Base-by-base conservation (phyloP, 495 filamentous ascomycete genomes). In the Penicillium mononematosum region DNA sequence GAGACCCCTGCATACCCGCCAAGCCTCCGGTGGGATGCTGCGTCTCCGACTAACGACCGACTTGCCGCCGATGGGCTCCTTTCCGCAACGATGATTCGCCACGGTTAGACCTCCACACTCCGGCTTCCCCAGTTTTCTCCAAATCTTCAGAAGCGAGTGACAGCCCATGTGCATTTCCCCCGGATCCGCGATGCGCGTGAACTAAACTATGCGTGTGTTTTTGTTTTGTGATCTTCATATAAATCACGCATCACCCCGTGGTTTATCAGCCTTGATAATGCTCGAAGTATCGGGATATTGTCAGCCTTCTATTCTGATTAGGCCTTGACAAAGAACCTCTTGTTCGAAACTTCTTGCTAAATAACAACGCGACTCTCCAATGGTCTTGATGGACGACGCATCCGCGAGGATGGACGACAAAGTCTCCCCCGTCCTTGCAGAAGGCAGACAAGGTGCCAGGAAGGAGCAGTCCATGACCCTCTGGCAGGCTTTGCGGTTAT, bases 401-500 rank as follows among this genome's bases (percentile, higher is more conserved):
- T 14, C 43, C 2, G 14, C 34, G 34, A 38, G 19, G 8, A 34
- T 45, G 32, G 44, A 55, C 24, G 29, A 8, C 46, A 45, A 58
- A 34, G n/a, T 17, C 44, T 50, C 45, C 19, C 43, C 41, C 27
- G n/a, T 31, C 17, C 53, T 53, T 10, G 50, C 41, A 10, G 22
- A 60, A 12, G 54, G 62, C 29, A 53, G 53, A 25, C 47, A 56
- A 11, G 67, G 52, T 12, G 58, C 64, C 10, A 43, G 51, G 43
- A 61, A 62, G 3, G 67, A 69, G 39, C 61, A 69, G 19, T 50
- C 54, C 24, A 69, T 69, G 67, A 63, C 61, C n/a, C 52, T 69
- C 17, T 59, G 53, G 53, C 53, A 65, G 44, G 65, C 58, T n/a
- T 20, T 80, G 24, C 67, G 63, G 29, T 62, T 74, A 36, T 81